These are phyloP conservation scores for Saccharomyces eubayanus DNA, from an alignment of 805 yeast species.

Conservation along the genomic window DNA sequence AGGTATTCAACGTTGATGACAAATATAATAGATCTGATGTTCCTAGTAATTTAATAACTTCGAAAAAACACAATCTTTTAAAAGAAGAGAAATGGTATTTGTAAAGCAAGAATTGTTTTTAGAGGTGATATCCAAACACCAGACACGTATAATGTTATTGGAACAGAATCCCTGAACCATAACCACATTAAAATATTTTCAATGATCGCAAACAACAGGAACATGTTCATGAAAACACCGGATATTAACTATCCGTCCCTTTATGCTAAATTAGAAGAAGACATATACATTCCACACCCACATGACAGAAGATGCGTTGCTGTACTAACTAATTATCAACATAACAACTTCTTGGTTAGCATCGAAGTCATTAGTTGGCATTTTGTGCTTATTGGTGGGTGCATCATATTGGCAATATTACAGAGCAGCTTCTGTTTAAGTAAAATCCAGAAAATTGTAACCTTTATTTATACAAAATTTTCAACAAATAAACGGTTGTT, in stretches of 20 bases:
- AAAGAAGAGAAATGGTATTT: constrained; percentile 3
- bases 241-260: constrained; percentile 7
- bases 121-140: constrained; percentile 5
- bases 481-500: constrained; percentile 15
- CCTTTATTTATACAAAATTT: no score
- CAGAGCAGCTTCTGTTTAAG: no score
- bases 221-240: not conserved
- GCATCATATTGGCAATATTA: no score
- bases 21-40: not conserved
- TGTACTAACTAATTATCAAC: constrained; percentile 8
- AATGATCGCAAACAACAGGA: constrained; percentile 1
- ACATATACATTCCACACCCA: constrained; percentile 1
- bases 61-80: constrained; percentile 2
- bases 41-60: not conserved
- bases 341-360: no score
- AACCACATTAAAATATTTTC: not conserved
- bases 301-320: not conserved
- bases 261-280: constrained; percentile 3
- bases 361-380: no score
- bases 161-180: not conserved
- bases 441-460: no score
- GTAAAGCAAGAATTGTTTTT: constrained; percentile 3
- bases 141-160: not conserved
- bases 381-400: no score
- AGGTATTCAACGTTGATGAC: constrained; percentile 3